Base-by-base conservation (phyloP, 495 filamentous ascomycete genomes). In the Penicillium paradoxum region DNA sequence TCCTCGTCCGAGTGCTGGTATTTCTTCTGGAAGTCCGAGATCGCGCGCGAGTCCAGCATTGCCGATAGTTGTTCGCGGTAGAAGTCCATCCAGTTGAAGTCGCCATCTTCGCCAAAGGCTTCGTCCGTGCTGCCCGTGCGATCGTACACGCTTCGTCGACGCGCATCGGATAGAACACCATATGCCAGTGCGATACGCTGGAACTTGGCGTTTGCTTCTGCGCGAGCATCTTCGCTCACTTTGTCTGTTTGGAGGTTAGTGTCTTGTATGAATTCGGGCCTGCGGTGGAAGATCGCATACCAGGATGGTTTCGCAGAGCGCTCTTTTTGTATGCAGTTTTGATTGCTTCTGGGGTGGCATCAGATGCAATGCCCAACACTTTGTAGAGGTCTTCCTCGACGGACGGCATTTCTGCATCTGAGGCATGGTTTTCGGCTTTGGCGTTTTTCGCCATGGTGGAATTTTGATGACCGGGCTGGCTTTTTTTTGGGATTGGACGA, bases 281-380 rank as follows among this genome's bases (percentile, higher is more conserved):
- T 24, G 6, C 2, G 10, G 4, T 21, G 29, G 4, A 9, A 10
- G 8, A 15, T 6, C 11, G 33, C 56, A 17, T 91, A 82, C 96
- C 92, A 55, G 93, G 93, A 72, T 98, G 93, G 58, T 95, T 90
- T 56, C 87, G 78, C 53, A 98, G 70, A 52, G 87, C 89, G 57
- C 89, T 80, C 66, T 95, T 97, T 63, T 88, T 82, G 74, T 98
- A 98, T 11, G 93, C 91, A 67, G 93, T 90, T 63, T 97, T 98
- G 69, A 98, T 86, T 59, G 95, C 89, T 44, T 75, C 75, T 41
- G 93, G 86, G 17, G 79, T 83, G 49, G 86, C 88, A 37, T 85
- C 77, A 22, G 76, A 76, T 49, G 83, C 73, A 45, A 93, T 73
- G 11, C 80, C 86, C 22, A 98, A 77, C 63, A 93, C 90, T 59